Evolutionary conservation across 2,329 filamentous ascomycete species (phyloP).

Genomic region (Nigrospora sphaerica): DNA sequence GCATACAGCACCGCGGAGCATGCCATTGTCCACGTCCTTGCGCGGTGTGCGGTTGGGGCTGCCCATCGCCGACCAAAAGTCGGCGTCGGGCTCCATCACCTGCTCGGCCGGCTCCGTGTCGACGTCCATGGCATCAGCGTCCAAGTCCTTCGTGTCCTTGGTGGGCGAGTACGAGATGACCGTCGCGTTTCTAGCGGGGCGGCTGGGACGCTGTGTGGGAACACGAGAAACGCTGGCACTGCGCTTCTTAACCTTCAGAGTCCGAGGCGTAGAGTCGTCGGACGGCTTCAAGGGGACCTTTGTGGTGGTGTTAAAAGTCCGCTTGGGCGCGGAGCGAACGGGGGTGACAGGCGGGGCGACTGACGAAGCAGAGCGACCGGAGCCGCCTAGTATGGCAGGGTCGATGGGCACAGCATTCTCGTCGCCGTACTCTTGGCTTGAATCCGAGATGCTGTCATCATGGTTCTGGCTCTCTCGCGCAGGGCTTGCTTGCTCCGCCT

Average conservation of each 20-base stretch:
- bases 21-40: slow-evolving; percentile 40
- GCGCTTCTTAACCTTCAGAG: slow-evolving; percentile 33
- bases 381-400: slow-evolving; percentile 30
- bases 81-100: slow-evolving; percentile 39
- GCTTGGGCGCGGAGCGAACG: slow-evolving; percentile 36
- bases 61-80: slow-evolving; percentile 45
- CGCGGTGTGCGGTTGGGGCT: slow-evolving; percentile 52
- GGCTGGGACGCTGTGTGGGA: slow-evolving; percentile 33
- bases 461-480: slow-evolving; percentile 22
- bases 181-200: slow-evolving; percentile 39
- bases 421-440: slow-evolving; percentile 60
- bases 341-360: slow-evolving; percentile 46
- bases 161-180: slow-evolving; percentile 48
- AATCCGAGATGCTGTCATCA: slow-evolving; percentile 49
- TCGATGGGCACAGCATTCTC: slow-evolving; percentile 56
- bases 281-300: slow-evolving; percentile 70
- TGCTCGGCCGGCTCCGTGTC: slow-evolving; percentile 12
- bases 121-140: slow-evolving; percentile 11
- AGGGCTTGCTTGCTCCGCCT: slow-evolving; percentile 31
- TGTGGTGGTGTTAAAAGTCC: slow-evolving; percentile 64
- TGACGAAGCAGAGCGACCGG: slow-evolving; percentile 6
- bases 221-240: slow-evolving; percentile 44
- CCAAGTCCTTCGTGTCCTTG: slow-evolving; percentile 35
- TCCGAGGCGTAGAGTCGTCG: slow-evolving; percentile 46
- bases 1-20: slow-evolving; percentile 67